These are phyloP conservation scores for Neofusicoccum laricinum DNA, from an alignment of 2,329 filamentous ascomycete species.

Conservation along the genomic window DNA sequence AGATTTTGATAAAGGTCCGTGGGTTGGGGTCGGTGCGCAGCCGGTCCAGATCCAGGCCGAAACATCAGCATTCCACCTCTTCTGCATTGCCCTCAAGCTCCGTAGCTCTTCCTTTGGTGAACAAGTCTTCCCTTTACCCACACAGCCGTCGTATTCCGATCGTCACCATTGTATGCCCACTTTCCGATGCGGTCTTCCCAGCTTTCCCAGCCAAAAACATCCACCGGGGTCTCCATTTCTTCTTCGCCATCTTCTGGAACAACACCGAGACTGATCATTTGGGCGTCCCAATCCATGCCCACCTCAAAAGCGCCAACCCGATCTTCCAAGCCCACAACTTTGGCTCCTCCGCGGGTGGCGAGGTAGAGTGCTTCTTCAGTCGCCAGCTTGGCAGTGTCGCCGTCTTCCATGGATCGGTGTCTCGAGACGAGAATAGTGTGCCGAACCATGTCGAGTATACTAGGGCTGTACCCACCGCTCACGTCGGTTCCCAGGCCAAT, in stretches of 20 bases:
- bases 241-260: conserved; percentile 29
- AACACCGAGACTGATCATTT: conserved; percentile 66
- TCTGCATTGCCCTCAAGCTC: background rate
- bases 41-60: background rate
- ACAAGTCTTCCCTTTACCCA: conserved; percentile 73
- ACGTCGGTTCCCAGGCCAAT: conserved; percentile 91
- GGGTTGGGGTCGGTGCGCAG: background rate
- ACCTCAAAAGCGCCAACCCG: conserved; percentile 77
- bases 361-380: conserved; percentile 85
- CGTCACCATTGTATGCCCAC: conserved; percentile 93
- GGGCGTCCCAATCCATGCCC: conserved; percentile 88
- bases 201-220: conserved; percentile 88
- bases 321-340: conserved; percentile 70
- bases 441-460: conserved; percentile 76
- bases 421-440: conserved; percentile 78
- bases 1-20: background rate
- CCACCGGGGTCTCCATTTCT: conserved; percentile 61
- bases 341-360: conserved; percentile 82
- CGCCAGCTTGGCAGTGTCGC: conserved; percentile 61
- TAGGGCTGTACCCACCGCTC: conserved; percentile 79
- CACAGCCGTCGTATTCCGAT: conserved; percentile 81
- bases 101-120: conserved; percentile 8
- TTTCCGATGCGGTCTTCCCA: conserved; percentile 86
- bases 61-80: background rate
- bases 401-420: conserved; percentile 59